phyloP scores from a whole-genome alignment of 768 basidiomycete genomes.

The Boletus subcaerulescens region DNA sequence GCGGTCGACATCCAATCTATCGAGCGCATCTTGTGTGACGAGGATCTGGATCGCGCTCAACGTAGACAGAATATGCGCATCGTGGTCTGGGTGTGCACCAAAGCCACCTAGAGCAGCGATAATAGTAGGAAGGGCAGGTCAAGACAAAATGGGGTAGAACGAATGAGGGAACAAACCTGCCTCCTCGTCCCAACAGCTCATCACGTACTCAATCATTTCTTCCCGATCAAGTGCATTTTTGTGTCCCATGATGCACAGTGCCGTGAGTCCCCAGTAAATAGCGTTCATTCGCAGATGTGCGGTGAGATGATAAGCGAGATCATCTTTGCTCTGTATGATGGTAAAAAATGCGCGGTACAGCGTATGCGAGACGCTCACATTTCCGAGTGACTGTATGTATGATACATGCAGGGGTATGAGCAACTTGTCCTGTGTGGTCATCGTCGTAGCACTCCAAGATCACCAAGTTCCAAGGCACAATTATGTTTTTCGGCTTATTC shows the following conservation, averaged over 20 bases:
- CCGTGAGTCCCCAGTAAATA: constrained; percentile 94
- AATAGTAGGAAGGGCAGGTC: neutral
- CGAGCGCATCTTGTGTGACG: constrained; percentile 76
- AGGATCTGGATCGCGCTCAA: constrained; percentile 92
- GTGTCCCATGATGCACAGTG: constrained; percentile 75
- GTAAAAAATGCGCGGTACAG: neutral
- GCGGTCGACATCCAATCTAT: constrained; percentile 65
- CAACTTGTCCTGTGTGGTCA: constrained; percentile 24
- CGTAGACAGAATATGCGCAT: constrained; percentile 84
- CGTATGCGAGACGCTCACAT: constrained; percentile 39
- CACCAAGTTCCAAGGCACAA: no score
- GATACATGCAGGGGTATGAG: constrained; percentile 61
- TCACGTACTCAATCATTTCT: constrained; percentile 85
- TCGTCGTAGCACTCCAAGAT: constrained; percentile 1
- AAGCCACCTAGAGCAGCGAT: constrained; percentile 64
- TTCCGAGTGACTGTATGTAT: constrained; percentile 74
- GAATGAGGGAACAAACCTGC: constrained; percentile 47
- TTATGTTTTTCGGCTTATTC: no score
- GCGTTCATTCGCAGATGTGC: constrained; percentile 94
- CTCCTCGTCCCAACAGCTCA: constrained; percentile 94
- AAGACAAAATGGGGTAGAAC: neutral
- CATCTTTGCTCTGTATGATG: constrained; percentile 65
- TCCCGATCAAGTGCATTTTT: constrained; percentile 77
- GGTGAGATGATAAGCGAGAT: constrained; percentile 85
- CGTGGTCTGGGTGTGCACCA: constrained; percentile 90